Conservation (phyloP, 1,284 basidiomycete species). For the Schizopora paradoxa region DNA sequence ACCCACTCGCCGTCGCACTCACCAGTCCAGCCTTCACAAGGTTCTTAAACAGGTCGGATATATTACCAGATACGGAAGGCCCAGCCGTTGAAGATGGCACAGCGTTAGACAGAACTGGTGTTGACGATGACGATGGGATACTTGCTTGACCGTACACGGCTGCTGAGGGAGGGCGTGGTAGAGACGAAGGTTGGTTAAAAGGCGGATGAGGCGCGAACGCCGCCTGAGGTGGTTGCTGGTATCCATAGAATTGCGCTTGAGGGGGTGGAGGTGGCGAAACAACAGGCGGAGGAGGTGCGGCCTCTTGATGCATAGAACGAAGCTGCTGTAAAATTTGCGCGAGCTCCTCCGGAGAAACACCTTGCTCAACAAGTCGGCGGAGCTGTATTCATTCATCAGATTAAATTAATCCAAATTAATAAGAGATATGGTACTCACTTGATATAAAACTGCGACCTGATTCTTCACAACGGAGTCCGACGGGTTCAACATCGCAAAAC, state of each 20-base stretch:
- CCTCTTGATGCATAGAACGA: constrained; percentile 47
- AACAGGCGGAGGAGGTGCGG: constrained; percentile 35
- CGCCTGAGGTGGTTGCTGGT: too few species aligned
- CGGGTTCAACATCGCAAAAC: constrained; percentile 56
- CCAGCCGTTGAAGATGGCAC: constrained; percentile 14
- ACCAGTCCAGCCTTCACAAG: constrained; percentile 74
- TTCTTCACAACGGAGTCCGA: constrained; percentile 58
- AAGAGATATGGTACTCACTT: constrained; percentile 44
- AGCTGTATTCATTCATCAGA: constrained; percentile 43
- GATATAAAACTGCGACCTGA: constrained; percentile 66
- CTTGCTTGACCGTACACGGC: not conserved
- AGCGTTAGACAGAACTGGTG: constrained; percentile 16
- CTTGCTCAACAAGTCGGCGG: constrained; percentile 69
- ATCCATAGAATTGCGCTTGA: constrained; percentile 22
- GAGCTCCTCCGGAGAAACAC: constrained; percentile 77
- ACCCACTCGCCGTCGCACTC: constrained; percentile 36
- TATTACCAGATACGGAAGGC: constrained; percentile 30
- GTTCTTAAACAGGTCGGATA: constrained; percentile 57
- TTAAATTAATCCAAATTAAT: constrained; percentile 6
- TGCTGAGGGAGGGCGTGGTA: constrained; percentile 16
- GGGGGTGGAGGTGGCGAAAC: constrained; percentile 28
- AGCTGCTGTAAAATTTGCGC: constrained; percentile 76
- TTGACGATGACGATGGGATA: constrained; percentile 9
- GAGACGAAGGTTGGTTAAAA: constrained; percentile 19
- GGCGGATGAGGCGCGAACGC: constrained; percentile 21